Evolutionary conservation across 306 rosid species (phyloP).

Genomic region (Vicia faba): DNA sequence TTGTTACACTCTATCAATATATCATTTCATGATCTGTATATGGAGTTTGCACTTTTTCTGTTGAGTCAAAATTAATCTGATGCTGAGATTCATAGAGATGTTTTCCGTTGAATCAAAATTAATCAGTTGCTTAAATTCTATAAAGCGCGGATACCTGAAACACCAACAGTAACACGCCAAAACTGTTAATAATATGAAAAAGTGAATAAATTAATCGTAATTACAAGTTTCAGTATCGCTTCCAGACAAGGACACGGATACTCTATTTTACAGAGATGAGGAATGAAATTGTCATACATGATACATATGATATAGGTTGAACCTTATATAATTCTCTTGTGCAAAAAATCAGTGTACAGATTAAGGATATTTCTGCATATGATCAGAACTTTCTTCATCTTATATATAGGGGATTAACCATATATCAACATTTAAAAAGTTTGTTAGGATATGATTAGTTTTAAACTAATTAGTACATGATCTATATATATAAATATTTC

Average conservation of each 20-base stretch:
- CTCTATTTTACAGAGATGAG: too few relatives aligned
- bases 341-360: background rate
- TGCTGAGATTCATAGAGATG: background rate
- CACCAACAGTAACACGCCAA: too few relatives aligned
- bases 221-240: too few relatives aligned
- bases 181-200: too few relatives aligned
- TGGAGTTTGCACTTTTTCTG: slow-evolving; percentile 8
- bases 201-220: too few relatives aligned
- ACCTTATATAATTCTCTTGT: background rate
- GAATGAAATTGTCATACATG: background rate
- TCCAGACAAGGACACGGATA: too few relatives aligned
- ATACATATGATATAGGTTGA: background rate
- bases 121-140: too few relatives aligned
- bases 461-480: background rate
- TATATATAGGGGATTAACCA: background rate
- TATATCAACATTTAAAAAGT: background rate
- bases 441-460: background rate
- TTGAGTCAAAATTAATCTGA: background rate
- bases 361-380: background rate
- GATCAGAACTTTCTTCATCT: slow-evolving; percentile 19
- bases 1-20: background rate
- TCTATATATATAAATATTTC: background rate
- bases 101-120: too few relatives aligned
- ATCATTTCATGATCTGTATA: slow-evolving; percentile 24
- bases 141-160: too few relatives aligned